Percentiles rank a stretch among this genome's conserved stretches.
Evolutionary conservation across 108 stramenopile genomes (phyloP).

Genomic region (Cyclotella sp.): DNA sequence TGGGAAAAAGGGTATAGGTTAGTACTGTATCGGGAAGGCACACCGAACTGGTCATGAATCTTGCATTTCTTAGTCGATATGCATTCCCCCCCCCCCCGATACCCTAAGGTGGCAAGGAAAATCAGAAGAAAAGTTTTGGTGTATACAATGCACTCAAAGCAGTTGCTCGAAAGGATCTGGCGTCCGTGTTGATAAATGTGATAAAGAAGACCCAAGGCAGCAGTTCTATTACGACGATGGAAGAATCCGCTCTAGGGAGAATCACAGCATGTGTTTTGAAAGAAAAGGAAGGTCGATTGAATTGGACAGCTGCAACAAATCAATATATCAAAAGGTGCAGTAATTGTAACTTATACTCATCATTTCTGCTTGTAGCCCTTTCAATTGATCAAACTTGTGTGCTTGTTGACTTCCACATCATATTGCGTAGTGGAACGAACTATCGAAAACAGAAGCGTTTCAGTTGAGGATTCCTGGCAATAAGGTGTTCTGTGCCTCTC

Average conservation of each 20-base stretch:
- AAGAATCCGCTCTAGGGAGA: conserved; percentile 41
- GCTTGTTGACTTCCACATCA: neutral
- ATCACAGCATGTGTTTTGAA: conserved; percentile 32
- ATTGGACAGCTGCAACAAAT: conserved; percentile 21
- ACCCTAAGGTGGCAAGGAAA: conserved; percentile 36
- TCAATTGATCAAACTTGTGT: neutral
- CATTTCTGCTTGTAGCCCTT: neutral
- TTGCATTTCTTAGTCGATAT: neutral
- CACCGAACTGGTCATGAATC: neutral
- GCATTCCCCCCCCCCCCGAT: neutral
- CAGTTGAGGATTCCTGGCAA: conserved; percentile 35
- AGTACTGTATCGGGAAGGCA: neutral
- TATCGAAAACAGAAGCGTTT: conserved; percentile 20
- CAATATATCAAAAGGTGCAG: conserved; percentile 18
- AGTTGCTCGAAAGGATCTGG: conserved; percentile 27
- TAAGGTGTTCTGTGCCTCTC: conserved; percentile 31
- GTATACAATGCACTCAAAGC: conserved; percentile 33
- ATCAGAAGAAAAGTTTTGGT: conserved; percentile 37
- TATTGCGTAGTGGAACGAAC: conserved; percentile 17
- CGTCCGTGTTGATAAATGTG: conserved; percentile 31
- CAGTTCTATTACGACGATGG: conserved; percentile 45
- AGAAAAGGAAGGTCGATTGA: conserved; percentile 36
- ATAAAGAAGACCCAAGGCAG: conserved; percentile 32
- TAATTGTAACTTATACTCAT: neutral
- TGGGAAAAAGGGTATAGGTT: conserved; percentile 11